Conservation (phyloP, 257 asterid species). For the Petunia secreta region DNA sequence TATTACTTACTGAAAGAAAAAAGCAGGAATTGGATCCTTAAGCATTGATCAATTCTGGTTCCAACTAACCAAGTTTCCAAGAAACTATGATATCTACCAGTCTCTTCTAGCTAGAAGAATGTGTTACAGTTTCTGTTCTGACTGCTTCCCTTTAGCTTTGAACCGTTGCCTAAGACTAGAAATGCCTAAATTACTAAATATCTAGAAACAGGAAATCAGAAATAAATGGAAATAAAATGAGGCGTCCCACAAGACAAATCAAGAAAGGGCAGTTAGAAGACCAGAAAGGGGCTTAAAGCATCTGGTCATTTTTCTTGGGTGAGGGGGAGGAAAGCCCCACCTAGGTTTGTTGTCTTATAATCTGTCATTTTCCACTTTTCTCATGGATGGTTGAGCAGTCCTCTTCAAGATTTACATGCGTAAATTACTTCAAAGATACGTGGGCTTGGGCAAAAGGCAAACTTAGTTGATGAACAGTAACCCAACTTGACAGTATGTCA, state of each 20-base stretch:
- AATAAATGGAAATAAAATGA: background rate
- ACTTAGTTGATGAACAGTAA: background rate
- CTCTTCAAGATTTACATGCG: background rate
- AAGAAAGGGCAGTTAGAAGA: background rate
- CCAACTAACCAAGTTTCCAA: background rate
- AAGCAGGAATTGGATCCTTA: background rate
- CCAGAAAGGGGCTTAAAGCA: background rate
- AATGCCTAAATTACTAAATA: background rate
- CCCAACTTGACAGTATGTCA: background rate
- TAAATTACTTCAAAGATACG: background rate
- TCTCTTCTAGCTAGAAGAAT: background rate
- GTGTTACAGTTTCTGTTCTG: background rate
- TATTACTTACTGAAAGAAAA: background rate
- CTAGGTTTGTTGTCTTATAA: background rate
- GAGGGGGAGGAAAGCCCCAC: background rate
- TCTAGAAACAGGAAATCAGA: background rate
- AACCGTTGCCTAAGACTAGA: background rate
- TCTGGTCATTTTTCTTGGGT: background rate
- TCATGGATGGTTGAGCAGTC: background rate
- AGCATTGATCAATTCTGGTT: background rate
- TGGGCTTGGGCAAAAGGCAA: background rate
- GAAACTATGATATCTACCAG: background rate
- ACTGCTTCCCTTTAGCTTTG: background rate
- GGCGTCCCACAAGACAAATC: background rate
- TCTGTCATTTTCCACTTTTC: constrained; percentile 4